Evolutionary conservation across 345 rosid genomes (phyloP).

Genomic region (Cardamine occulta): DNA sequence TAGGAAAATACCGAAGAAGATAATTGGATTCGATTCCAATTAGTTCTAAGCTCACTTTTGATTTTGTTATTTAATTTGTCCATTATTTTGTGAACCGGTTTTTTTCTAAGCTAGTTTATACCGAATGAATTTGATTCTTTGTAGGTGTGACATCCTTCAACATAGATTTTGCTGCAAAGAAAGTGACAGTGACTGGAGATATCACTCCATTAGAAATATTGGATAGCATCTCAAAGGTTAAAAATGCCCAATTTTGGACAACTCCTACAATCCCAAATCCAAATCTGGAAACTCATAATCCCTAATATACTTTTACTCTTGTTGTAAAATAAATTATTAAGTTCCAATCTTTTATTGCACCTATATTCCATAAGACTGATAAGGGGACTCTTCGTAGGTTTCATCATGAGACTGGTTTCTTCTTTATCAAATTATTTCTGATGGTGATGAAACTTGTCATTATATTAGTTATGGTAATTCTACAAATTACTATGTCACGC

Average conservation of each 20-base stretch:
- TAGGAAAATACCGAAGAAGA: background rate
- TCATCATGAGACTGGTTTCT: background rate
- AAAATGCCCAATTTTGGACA: conserved; percentile 65
- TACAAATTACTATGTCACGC: background rate
- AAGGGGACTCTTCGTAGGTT: background rate
- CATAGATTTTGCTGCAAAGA: conserved; percentile 70
- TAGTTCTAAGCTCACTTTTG: background rate
- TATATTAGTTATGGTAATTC: background rate
- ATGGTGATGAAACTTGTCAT: background rate
- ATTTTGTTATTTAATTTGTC: background rate
- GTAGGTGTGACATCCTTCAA: conserved; percentile 65
- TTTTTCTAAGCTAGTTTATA: background rate
- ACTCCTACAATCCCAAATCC: conserved; percentile 36
- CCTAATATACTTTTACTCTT: conserved; percentile 12
- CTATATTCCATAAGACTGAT: background rate
- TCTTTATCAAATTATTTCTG: too few species aligned
- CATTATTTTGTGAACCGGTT: background rate
- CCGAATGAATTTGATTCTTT: background rate
- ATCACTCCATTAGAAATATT: conserved; percentile 55
- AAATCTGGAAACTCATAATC: conserved; percentile 1
- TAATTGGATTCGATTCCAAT: background rate
- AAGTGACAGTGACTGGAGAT: conserved; percentile 61
- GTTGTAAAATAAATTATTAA: conserved; percentile 18
- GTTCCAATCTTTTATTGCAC: background rate
- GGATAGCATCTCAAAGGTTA: conserved; percentile 68